Base-by-base conservation (phyloP, 768 basidiomycete species). In the Boletus rubescentipes region DNA sequence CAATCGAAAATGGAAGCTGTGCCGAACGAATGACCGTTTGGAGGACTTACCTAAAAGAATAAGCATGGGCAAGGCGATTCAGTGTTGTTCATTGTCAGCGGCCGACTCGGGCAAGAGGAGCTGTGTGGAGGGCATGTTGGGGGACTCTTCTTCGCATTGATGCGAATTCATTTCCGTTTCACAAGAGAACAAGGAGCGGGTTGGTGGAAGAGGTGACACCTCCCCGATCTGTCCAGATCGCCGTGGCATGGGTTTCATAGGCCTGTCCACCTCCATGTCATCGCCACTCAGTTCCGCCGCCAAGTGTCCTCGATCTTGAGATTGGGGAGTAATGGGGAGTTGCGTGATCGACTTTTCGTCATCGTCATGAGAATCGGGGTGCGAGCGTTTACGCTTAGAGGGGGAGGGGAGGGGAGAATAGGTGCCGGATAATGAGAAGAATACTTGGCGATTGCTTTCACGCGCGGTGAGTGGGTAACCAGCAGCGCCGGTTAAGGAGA, bases 401-500 rank as follows among this genome's bases (percentile, higher is more conserved):
- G 75, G 69, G 55, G 69, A 76, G 9, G 66, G 59, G 23, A 61
- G 60, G 51, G 60, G 61, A 29, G 60, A 61, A 58, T 70, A 66
- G 39, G 69, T 68, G 47, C 75, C 67, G 49, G 73, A 72, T 4
- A 57, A 34, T 26, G 70, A 61, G 46, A 73, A 60, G 76, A 74
- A 73, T 18, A 85, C 74, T 36, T 79, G 77, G 40, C 73, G 79
- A 50, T 84, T 70, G 10, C 74, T 79, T 65, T 86, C 84, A 49
- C 78, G 82, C 50, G 83, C 76, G 23, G 85, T 78, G 41, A 69
- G 77, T 62, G 84, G 83, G 59, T 82, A 78, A 49, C 57, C 26
- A 54, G 45, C 46, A 21, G 53, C 53, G 58, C 46, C 52, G 53
- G 67, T 51, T 49, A 53, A 46, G 51, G 57, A 44, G 49, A 62